Evolutionary conservation across 1,284 basidiomycete species (phyloP).

Genomic region (Trichosporon inkin): DNA sequence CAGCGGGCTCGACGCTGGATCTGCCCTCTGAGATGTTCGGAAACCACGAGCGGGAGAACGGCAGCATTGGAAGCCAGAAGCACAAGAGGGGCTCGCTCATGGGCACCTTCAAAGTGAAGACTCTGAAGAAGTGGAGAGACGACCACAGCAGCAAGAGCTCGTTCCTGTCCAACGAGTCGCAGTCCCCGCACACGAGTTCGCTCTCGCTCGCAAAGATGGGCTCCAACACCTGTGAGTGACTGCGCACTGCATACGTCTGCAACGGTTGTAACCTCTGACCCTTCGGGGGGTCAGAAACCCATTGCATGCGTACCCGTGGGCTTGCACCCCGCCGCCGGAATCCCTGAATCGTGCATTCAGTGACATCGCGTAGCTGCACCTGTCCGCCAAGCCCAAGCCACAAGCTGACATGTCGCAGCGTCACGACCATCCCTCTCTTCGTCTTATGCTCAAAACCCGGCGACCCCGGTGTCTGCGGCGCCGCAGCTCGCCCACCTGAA

Average conservation of each 20-base stretch:
- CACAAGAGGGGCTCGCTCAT: conserved; percentile 30
- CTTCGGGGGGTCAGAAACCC: neutral
- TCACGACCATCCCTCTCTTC: conserved; percentile 13
- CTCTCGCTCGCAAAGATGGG: conserved; percentile 15
- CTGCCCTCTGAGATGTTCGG: conserved; percentile 23
- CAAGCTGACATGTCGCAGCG: conserved; percentile 4
- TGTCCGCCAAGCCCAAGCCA: neutral
- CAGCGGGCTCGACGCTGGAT: conserved; percentile 28
- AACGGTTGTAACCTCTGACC: neutral
- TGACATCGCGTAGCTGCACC: neutral
- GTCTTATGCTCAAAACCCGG: conserved; percentile 11
- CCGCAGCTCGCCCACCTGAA: conserved; percentile 12
- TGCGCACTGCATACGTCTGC: neutral
- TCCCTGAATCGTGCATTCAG: neutral
- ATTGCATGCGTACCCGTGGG: neutral
- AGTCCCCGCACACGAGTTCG: neutral
- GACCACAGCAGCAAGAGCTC: conserved; percentile 16
- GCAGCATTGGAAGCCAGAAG: conserved; percentile 6
- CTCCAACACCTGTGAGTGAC: conserved; percentile 20
- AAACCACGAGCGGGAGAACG: conserved; percentile 8
- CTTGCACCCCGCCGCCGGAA: neutral
- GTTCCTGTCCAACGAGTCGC: conserved; percentile 11
- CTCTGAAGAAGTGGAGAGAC: conserved; percentile 21
- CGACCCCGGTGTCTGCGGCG: conserved; percentile 6
- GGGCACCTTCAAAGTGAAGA: conserved; percentile 28